Evolutionary conservation across 192 early-diverging fungal genomes (phyloP), one percentile per base, ranked within the genome.

Genomic region (Coemansia sp.): DNA sequence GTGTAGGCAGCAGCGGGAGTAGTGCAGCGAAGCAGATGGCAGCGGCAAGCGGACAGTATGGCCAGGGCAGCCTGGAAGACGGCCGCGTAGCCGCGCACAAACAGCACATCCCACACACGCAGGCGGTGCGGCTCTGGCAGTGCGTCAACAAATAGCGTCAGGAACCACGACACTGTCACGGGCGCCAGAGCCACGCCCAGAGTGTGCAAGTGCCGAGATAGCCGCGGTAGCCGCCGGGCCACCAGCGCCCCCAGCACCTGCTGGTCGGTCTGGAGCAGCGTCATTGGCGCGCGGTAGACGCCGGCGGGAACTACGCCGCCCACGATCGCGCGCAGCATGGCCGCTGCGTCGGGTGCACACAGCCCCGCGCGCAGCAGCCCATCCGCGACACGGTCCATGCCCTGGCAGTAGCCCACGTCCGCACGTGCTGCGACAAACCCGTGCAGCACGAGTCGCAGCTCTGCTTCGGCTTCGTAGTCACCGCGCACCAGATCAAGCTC

Each of bases 31-130:
- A 80, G 29, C 3, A 80, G 59, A 5, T 64, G 52, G 13, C 54
- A 54, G 34, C 73, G 66, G 26, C 56, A 66, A 44, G 74, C 50
- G 56, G 65, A 67, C 30, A 80, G 38, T 18, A 80, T 61, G 1
- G 58, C 79, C 26, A 80, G 36, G 21, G 69, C 62, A 6, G 75
- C 56, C 23, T 70, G 67, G 60, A 80, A 78, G 11, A 80, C 49
- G 7, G 56, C 56, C 32, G 62, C 33, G 58, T 78, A 78, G 5
- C 76, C 73, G 22, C 61, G 65, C 19, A 69, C 69, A 58, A 80
- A 76, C 50, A 80, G 60, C 33, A 77, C 56, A 47, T 80, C 79
- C 79, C 79, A 80, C 30, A 75, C 73, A 2, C 79, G 73, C 40
- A 78, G 44, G 7, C 74, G 53, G 7, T 62, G 67, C 13, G 56